These are phyloP conservation scores for Apiospora sp. DNA, from an alignment of 2,329 filamentous ascomycete genomes.

Conservation along the genomic window DNA sequence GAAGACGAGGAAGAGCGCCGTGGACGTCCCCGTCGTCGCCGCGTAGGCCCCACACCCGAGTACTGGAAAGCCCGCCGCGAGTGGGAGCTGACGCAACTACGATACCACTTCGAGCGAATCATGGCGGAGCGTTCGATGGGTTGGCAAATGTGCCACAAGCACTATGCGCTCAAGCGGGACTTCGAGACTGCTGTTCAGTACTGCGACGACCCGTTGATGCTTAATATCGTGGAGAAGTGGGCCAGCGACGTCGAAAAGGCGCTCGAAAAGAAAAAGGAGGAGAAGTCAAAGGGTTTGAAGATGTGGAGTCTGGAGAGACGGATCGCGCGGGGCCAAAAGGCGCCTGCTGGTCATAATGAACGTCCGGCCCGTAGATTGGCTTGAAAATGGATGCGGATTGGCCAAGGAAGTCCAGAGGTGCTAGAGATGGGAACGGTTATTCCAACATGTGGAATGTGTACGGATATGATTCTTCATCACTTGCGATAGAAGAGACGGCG, in stretches of 20 bases:
- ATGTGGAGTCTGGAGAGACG: background rate
- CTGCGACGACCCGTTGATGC: constrained; percentile 37
- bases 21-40: background rate
- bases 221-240: constrained; percentile 37
- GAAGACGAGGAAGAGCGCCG: background rate
- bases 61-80: constrained; percentile 34
- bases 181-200: constrained; percentile 43
- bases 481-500: background rate
- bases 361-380: background rate
- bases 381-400: background rate
- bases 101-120: constrained; percentile 35
- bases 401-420: too few relatives aligned
- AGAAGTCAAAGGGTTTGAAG: background rate
- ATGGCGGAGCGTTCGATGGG: constrained; percentile 34
- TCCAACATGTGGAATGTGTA: background rate
- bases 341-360: background rate
- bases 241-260: constrained; percentile 32
- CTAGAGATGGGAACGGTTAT: background rate
- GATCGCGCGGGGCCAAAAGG: background rate
- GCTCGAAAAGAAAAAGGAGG: constrained; percentile 27
- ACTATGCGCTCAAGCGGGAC: constrained; percentile 33
- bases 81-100: constrained; percentile 38
- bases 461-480: background rate
- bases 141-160: constrained; percentile 34
- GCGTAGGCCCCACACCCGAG: constrained; percentile 15